Evolutionary conservation across 306 rosid species (phyloP), one percentile per base, ranked within the genome.

Genomic region (Purshia tridentata): DNA sequence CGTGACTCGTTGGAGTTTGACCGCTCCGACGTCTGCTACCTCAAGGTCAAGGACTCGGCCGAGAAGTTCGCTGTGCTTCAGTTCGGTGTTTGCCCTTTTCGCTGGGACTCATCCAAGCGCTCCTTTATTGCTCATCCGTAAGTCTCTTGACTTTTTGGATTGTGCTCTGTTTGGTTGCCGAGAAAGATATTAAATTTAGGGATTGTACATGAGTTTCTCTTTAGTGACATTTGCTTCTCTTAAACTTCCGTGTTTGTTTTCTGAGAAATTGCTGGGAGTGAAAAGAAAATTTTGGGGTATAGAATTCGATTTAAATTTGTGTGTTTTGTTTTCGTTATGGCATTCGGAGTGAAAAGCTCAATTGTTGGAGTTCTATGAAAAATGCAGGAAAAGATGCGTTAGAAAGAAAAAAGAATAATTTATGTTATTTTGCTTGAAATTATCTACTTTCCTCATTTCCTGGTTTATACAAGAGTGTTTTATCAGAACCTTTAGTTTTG

Each of bases 11-110:
- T 89, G 35, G 89, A 81, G 73, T 91, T 89, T 76, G 99, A 94
- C 74, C 89, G 99, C 62, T 82, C 88, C 65, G 97, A 94, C 58
- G 90, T 94, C 9, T 84, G 92, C 37, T 94, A 86, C 88, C 95
- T 89, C 44, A 91, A 94, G 77, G 84, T 91, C 37, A 88, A 91
- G 76, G 96, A 94, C 86, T 94, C 99, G 11, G 97, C 92, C 3
- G 84, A 80, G 72, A 91, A 86, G 87, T 91, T 94, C 75, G 96
- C 96, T 42, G 90, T 94, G 65, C 74, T 94, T 66, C 99, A 94
- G 68, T 85, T 91, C 77, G 97, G 99, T 13, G 95, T 91, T 53
- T 91, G 97, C 41, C 99, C 99, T 56, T 94, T 91, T 65, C 92
- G 96, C 6, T 94, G 97, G 97, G 96, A 94, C 72, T 73, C 89